Base-by-base conservation (phyloP, 2,329 filamentous ascomycete species). In the Penicillium verrucosum region DNA sequence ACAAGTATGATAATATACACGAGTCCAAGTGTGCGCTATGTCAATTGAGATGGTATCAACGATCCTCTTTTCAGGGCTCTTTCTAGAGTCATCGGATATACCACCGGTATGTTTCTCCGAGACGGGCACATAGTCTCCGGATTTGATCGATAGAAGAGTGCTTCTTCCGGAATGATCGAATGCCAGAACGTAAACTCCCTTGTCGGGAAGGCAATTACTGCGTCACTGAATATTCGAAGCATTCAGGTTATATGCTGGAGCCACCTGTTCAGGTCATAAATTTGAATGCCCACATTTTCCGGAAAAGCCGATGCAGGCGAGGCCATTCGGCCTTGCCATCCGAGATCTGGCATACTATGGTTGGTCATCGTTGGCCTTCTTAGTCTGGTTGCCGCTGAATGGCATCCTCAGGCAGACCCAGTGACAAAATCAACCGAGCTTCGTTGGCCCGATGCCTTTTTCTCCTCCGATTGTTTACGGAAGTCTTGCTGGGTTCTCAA, bases 351-450 rank as follows among this genome's bases (percentile, higher is more conserved):
- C 37, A 43, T 16, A 27, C 21, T n/a, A 5, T 9, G 23, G 18
- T 45, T 14, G 42, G n/a, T 27, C 7, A 34, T 21, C 21, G 21
- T 21, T 21, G 21, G 21, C 41, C 16, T 41, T 48, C 16, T 41
- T 46, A 23, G 25, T 34, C n/a, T 4, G 11, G 18, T 29, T 49
- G n/a, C 5, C 23, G 42, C 8, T 25, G 37, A 36, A 48, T 30
- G 16, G 16, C 3, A n/a, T 30, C 11, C 12, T 60, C 47, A 57
- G 11, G 41, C 42, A 48, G 63, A 58, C 4, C 64, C 67, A 47
- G 71, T 57, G 10, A 78, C 75, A 59, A 79, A 79, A 7, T 77
- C 71, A 49, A 79, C 68, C 11, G 69, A 63, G 16, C 71, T 71
- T 57, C 75, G 68, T 53, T 71, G 68, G n/a, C 62, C 67, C n/a